phyloP scores from a whole-genome alignment of 257 asterid genomes.

The Capsicum rhomboideum region DNA sequence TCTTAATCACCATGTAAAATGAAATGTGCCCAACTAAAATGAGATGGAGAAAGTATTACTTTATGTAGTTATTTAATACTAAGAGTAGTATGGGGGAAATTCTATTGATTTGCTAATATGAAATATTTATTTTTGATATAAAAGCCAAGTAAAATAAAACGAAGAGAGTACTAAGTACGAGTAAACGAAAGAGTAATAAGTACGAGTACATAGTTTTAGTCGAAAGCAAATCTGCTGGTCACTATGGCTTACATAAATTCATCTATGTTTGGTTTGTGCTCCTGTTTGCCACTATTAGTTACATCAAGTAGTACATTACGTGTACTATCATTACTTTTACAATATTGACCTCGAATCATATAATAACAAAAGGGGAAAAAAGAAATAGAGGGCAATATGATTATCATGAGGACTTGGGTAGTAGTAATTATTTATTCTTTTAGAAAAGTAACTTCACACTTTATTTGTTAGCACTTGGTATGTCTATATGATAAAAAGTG shows the following conservation, averaged over 20 bases:
- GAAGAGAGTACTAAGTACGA: background rate
- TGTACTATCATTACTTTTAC: background rate
- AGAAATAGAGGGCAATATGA: background rate
- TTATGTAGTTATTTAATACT: too few species aligned
- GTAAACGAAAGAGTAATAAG: too few species aligned
- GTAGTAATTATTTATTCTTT: background rate
- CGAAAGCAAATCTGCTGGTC: background rate
- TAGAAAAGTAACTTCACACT: background rate
- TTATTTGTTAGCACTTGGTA: background rate
- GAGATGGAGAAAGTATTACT: too few species aligned
- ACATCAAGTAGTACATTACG: background rate
- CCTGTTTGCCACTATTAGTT: background rate
- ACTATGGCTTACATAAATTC: background rate
- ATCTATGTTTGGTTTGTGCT: background rate
- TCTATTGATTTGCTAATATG: too few species aligned
- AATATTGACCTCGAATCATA: background rate
- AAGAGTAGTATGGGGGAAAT: too few species aligned
- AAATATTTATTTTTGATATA: too few species aligned
- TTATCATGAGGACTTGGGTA: background rate
- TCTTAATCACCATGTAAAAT: too few species aligned
- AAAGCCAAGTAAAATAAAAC: too few species aligned
- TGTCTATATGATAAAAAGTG: background rate
- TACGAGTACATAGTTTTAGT: too few species aligned
- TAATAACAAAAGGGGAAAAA: background rate
- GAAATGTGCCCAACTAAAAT: too few species aligned